Percentiles rank a stretch among this genome's conserved stretches.
Conservation (phyloP, 306 rosid species). For the Herpetospermum pedunculosum region DNA sequence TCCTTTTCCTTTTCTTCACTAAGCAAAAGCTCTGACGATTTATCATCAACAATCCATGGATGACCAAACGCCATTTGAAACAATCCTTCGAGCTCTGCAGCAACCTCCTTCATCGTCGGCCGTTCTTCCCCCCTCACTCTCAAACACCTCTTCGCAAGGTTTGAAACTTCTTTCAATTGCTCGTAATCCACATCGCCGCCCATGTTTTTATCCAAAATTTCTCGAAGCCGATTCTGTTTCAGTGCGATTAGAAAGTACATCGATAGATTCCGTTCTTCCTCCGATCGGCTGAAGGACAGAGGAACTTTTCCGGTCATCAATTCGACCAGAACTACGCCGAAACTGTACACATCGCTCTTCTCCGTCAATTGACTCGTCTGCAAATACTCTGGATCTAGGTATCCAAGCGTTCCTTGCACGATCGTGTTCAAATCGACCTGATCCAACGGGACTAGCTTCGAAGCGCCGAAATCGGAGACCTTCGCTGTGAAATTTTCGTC, state of each 20-base stretch:
- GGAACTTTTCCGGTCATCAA: constrained; percentile 25
- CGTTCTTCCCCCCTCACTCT: constrained; percentile 30
- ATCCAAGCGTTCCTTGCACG: constrained; percentile 34
- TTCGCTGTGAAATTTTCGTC: constrained; percentile 17
- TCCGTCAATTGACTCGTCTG: constrained; percentile 16
- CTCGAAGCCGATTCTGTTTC: constrained; percentile 16
- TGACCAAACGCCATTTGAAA: neutral
- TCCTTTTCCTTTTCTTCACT: neutral
- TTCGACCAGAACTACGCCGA: constrained; percentile 34
- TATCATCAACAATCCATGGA: constrained; percentile 1
- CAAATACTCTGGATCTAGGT: constrained; percentile 27
- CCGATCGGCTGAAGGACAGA: neutral
- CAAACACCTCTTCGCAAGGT: constrained; percentile 19
- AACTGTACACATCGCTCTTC: constrained; percentile 36
- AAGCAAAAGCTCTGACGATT: neutral
- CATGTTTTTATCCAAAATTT: constrained; percentile 20
- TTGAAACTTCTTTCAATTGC: constrained; percentile 22
- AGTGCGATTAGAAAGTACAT: constrained; percentile 17
- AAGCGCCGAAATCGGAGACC: constrained; percentile 32
- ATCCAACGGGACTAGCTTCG: constrained; percentile 22
- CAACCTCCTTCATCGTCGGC: constrained; percentile 44
- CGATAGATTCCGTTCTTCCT: constrained; percentile 19
- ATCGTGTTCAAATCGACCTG: constrained; percentile 15
- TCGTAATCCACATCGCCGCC: constrained; percentile 9
- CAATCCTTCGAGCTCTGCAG: constrained; percentile 28